Conservation (phyloP, 2,329 filamentous ascomycete species). For the Ceratocystis ficicola region DNA sequence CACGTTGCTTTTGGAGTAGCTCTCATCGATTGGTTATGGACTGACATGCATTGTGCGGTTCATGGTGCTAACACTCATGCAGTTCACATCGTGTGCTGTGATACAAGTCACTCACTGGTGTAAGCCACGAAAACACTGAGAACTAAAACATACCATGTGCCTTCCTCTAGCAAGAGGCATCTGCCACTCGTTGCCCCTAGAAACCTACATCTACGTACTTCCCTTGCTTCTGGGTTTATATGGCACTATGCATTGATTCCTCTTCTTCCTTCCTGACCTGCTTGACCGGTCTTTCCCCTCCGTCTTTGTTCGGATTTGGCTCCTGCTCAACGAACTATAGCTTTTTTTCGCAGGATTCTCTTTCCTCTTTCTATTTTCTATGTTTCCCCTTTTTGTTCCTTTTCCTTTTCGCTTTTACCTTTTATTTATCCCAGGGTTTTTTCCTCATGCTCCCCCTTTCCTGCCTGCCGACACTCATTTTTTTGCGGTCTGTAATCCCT, state of each 20-base stretch:
- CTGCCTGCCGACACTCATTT: neutral
- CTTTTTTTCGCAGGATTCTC: neutral
- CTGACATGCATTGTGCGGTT: too few species aligned
- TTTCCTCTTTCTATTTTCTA: neutral
- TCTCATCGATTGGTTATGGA: too few species aligned
- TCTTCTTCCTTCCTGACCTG: neutral
- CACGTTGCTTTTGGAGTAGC: too few species aligned
- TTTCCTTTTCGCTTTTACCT: neutral
- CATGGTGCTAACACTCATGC: too few species aligned
- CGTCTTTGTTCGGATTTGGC: neutral
- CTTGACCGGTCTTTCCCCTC: constrained; percentile 3
- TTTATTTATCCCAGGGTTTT: neutral
- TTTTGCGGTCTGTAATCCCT: neutral
- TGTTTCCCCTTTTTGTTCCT: neutral
- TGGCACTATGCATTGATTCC: neutral
- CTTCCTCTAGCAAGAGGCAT: too few species aligned
- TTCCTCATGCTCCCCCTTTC: neutral
- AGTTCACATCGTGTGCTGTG: too few species aligned
- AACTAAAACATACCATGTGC: too few species aligned
- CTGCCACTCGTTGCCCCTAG: too few species aligned
- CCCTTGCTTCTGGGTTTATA: neutral
- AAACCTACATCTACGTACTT: too few species aligned
- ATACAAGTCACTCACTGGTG: too few species aligned
- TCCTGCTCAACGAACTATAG: neutral
- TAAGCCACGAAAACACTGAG: too few species aligned